A percentile compares a stretch with the other conserved stretches of the same genome.
These are phyloP conservation scores for Thamnidium elegans DNA, from an alignment of 192 early-diverging fungal species.

Conservation along the genomic window DNA sequence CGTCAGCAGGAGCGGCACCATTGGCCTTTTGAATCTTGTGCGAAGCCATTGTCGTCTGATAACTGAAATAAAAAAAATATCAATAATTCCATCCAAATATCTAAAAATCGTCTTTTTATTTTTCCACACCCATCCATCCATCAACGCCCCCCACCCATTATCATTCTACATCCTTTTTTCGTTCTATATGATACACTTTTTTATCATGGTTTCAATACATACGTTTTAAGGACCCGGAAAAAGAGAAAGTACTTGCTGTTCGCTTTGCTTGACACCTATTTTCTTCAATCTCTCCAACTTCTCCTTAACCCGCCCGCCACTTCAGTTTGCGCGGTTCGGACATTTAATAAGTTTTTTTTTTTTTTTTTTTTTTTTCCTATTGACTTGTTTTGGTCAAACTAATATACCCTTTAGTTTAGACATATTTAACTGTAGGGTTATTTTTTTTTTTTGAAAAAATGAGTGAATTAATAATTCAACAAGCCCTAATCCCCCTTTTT, in stretches of 20 bases:
- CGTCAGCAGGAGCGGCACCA: slow-evolving; percentile 50
- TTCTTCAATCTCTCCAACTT: no score
- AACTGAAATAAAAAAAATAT: neutral
- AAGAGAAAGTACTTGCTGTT: slow-evolving; percentile 6
- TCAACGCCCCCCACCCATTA: neutral
- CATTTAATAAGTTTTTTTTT: no score
- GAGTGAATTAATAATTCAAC: no score
- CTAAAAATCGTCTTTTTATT: neutral
- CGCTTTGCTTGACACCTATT: slow-evolving; percentile 3
- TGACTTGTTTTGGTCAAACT: no score
- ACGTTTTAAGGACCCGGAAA: slow-evolving; percentile 12
- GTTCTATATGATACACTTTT: neutral
- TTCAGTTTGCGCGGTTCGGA: no score
- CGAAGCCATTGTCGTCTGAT: slow-evolving; percentile 35
- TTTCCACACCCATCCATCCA: neutral
- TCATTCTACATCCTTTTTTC: neutral
- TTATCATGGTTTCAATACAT: neutral
- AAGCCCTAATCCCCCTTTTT: no score
- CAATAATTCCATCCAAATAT: neutral
- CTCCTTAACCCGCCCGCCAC: no score
- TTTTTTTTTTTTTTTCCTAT: no score
- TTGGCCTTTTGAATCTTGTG: slow-evolving; percentile 40
- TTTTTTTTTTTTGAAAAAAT: no score
- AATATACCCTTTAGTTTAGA: no score
- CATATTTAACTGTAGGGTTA: no score